Percentiles rank a stretch among this genome's conserved stretches.
phyloP scores from a whole-genome alignment of 176 grass and related monocot genomes.

The maize (Zea mays) region Zm-B73-REFERENCE-NAM-5.0 NC_050098.1:231533001-231533500 shows the following conservation, averaged over 20 bases:
- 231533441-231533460: no score
- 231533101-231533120: slow-evolving; percentile 13
- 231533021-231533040: neutral
- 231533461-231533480: no score
- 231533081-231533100: slow-evolving; percentile 19
- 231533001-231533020: neutral
- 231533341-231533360: no score
- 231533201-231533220: slow-evolving; percentile 19
- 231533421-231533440: no score
- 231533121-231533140: neutral
- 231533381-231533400: no score
- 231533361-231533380: no score
- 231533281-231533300: no score
- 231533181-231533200: slow-evolving; percentile 1
- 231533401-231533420: no score
- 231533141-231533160: slow-evolving; percentile 1
- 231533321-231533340: no score
- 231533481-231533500: no score
- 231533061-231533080: neutral
- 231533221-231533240: slow-evolving; percentile 13
- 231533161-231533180: neutral
- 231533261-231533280: no score
- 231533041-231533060: neutral
- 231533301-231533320: no score
- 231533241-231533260: slow-evolving; percentile 22